Base-by-base conservation (phyloP, 805 yeast species). In the Starmerella ratchasimensis region DNA sequence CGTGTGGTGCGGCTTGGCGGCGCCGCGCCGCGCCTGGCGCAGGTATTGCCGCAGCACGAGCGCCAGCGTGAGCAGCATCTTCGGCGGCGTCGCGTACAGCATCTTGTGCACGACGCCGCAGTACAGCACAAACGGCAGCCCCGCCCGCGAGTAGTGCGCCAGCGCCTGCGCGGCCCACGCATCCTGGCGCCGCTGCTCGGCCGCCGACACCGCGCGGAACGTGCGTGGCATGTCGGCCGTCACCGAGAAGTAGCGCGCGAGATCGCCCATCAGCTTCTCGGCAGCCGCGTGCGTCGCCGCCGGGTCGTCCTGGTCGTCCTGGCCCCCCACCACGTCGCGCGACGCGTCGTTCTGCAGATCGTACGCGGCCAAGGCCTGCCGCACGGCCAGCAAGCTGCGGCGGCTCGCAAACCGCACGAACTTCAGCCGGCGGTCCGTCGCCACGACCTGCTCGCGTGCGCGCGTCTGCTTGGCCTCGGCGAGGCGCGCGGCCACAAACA, bases 381-480 rank as follows among this genome's bases (percentile, higher is more conserved):
- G 6, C 6, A 10, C 8, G 9, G 14, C 6, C 4, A 15, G 19
- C 18, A 34, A 11, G 3, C 28, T n/a, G 16, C 9, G 4, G 7
- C 18, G 22, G 21, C 37, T 19, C n/a, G 32, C 27, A 19, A 26
- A 27, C 15, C 18, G 25, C 21, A 25, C 37, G 8, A 34, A 22
- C 32, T 34, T 34, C 10, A 34, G 31, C 24, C 14, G 13, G 10
- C 37, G 29, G 32, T 34, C 37, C 11, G 28, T 7, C 3, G 32
- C 10, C 5, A 34, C 37, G 15, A n/a, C 20, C 4, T 27, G 27
- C 15, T 21, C 11, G 3, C 15, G 18, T 4, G 4, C 18, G 6
- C 19, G 3, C 16, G 20, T 34, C 18, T 8, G 6, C 15, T 20
- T 13, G 7, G 32, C 37, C 5, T 21, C 31, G 23, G 18, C 15